phyloP scores from a whole-genome alignment of 2,329 filamentous ascomycete genomes.

The Thelonectria olida region DNA sequence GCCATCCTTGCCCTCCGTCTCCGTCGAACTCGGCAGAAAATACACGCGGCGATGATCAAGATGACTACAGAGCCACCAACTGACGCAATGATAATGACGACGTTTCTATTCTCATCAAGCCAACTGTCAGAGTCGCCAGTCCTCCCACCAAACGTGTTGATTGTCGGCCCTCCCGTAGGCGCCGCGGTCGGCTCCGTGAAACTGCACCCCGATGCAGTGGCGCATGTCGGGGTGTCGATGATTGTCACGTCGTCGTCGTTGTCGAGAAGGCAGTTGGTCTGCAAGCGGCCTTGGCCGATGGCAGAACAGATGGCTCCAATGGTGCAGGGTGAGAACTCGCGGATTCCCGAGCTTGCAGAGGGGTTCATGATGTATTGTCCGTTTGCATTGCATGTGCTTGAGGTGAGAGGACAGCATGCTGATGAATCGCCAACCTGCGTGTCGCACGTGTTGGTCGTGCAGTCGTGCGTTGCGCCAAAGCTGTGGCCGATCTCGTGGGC shows the following conservation, averaged over 20 bases:
- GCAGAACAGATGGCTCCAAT: constrained; percentile 89
- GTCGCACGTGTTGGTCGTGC: constrained; percentile 19
- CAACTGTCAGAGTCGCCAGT: neutral
- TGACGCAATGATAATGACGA: constrained; percentile 23
- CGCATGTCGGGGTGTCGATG: constrained; percentile 81
- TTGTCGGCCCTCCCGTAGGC: neutral
- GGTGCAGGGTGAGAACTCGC: constrained; percentile 80
- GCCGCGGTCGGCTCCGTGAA: neutral
- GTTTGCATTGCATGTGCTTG: constrained; percentile 72
- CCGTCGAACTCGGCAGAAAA: neutral
- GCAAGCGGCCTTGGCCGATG: constrained; percentile 76
- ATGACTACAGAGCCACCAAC: constrained; percentile 18
- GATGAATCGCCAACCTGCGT: constrained; percentile 1
- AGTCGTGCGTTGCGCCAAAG: constrained; percentile 32
- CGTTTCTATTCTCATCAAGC: constrained; percentile 29
- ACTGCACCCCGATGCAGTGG: constrained; percentile 66
- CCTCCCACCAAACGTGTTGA: neutral
- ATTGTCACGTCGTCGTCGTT: constrained; percentile 77
- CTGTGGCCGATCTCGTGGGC: constrained; percentile 85
- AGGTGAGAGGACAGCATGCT: constrained; percentile 75
- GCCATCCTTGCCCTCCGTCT: neutral
- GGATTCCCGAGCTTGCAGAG: constrained; percentile 74
- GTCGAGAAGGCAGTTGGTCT: constrained; percentile 75
- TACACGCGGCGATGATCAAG: neutral
- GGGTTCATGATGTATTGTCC: constrained; percentile 90